Evolutionary conservation across 192 early-diverging fungal species (phyloP).

Genomic region (Coemansia nantahalensis): DNA sequence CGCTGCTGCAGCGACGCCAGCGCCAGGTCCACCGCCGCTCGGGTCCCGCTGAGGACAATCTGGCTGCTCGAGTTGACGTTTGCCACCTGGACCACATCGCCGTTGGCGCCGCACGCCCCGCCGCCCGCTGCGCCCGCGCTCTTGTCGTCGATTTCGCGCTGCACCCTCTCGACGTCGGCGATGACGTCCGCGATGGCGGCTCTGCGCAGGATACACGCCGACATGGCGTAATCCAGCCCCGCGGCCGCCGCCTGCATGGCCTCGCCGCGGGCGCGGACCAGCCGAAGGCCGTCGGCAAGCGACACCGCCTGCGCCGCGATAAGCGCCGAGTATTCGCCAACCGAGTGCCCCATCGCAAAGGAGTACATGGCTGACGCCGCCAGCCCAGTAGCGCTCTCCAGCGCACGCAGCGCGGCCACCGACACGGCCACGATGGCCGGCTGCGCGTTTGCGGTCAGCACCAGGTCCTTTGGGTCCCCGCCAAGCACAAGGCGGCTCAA

Average conservation of each 20-base stretch:
- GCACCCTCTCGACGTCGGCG: slow-evolving; percentile 33
- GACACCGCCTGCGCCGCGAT: slow-evolving; percentile 65
- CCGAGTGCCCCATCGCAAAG: slow-evolving; percentile 86
- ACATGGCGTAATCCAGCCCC: slow-evolving; percentile 80
- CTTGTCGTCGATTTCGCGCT: slow-evolving; percentile 16
- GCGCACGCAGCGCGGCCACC: slow-evolving; percentile 77
- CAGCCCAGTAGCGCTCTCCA: slow-evolving; percentile 83
- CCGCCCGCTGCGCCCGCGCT: not conserved
- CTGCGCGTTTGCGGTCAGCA: slow-evolving; percentile 75
- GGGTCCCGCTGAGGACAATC: slow-evolving; percentile 90
- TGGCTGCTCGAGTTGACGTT: slow-evolving; percentile 84
- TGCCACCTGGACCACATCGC: slow-evolving; percentile 81
- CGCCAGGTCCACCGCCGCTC: slow-evolving; percentile 80
- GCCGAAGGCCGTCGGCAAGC: slow-evolving; percentile 76
- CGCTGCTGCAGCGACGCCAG: slow-evolving; percentile 74
- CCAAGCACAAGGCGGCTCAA: slow-evolving; percentile 84
- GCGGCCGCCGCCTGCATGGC: slow-evolving; percentile 79
- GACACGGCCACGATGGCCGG: slow-evolving; percentile 92
- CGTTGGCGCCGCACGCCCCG: not conserved
- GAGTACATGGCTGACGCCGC: slow-evolving; percentile 67
- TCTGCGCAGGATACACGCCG: slow-evolving; percentile 78
- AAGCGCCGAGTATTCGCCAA: slow-evolving; percentile 88
- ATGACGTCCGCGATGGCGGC: slow-evolving; percentile 70
- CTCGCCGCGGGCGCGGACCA: slow-evolving; percentile 84
- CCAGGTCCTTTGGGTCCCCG: slow-evolving; percentile 69